Percentiles rank a stretch among this genome's conserved stretches.
These are phyloP conservation scores for Erythrophleum fordii DNA, from an alignment of 306 rosid species.

Conservation along the genomic window DNA sequence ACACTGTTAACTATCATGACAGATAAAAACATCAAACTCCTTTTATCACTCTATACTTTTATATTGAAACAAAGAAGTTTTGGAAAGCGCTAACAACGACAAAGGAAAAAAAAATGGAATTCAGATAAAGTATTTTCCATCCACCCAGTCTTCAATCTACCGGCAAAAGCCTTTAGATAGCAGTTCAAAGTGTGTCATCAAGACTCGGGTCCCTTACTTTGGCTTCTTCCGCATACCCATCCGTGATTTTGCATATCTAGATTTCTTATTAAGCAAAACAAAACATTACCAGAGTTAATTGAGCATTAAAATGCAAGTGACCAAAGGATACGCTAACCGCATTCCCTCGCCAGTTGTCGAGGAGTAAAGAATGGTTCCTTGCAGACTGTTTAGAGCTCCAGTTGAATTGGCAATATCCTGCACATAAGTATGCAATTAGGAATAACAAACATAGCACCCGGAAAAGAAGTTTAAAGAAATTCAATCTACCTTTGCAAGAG, in stretches of 20 bases:
- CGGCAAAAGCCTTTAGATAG: constrained; percentile 10
- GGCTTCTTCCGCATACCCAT: constrained; percentile 94
- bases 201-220: constrained; percentile 40
- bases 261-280: constrained; percentile 60
- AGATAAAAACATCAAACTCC: constrained; percentile 9
- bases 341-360: constrained; percentile 87
- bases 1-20: background rate
- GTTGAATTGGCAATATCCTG: constrained; percentile 77
- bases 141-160: constrained; percentile 9
- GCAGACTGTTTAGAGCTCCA: constrained; percentile 73
- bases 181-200: constrained; percentile 6
- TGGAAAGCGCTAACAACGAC: background rate
- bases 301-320: background rate
- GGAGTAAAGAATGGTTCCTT: constrained; percentile 81
- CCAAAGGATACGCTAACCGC: constrained; percentile 89
- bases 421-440: constrained; percentile 26
- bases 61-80: background rate
- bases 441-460: background rate
- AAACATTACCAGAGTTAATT: background rate
- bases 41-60: background rate
- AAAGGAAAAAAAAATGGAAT: background rate
- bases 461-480: background rate
- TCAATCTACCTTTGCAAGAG: background rate
- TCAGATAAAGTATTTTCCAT: background rate
- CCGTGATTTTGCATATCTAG: constrained; percentile 87